These are phyloP conservation scores for Tricharina praecox DNA, from an alignment of 495 filamentous ascomycete genomes.

Conservation along the genomic window DNA sequence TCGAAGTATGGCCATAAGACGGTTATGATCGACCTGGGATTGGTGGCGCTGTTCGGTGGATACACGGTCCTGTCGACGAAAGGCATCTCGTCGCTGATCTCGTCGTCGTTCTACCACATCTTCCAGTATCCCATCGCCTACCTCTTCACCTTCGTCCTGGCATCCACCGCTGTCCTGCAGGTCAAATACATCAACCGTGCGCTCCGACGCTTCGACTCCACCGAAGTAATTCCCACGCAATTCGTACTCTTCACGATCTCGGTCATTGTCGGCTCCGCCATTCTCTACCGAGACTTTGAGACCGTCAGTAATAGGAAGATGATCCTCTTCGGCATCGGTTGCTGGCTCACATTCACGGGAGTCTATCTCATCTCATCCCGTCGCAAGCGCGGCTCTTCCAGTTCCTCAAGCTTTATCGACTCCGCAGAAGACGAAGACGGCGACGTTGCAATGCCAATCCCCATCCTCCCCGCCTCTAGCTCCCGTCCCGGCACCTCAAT, in stretches of 20 bases:
- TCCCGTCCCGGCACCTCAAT: not conserved
- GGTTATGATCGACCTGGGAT: slow-evolving; percentile 83
- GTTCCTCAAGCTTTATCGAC: slow-evolving; percentile 16
- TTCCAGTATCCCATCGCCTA: slow-evolving; percentile 88
- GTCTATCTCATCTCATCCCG: slow-evolving; percentile 78
- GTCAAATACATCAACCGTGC: slow-evolving; percentile 93
- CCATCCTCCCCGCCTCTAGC: not conserved
- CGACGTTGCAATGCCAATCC: too few species aligned
- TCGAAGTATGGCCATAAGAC: slow-evolving; percentile 59
- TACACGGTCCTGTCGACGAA: slow-evolving; percentile 95
- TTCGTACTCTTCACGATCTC: slow-evolving; percentile 93
- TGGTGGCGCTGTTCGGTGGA: slow-evolving; percentile 83
- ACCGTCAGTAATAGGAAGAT: slow-evolving; percentile 51
- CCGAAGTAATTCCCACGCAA: slow-evolving; percentile 90
- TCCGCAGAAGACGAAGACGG: slow-evolving; percentile 33
- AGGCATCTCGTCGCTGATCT: slow-evolving; percentile 85
- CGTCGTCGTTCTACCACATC: slow-evolving; percentile 67
- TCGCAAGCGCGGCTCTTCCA: slow-evolving; percentile 31
- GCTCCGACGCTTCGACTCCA: slow-evolving; percentile 85
- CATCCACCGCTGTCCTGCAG: slow-evolving; percentile 79
- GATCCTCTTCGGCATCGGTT: slow-evolving; percentile 74
- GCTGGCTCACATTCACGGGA: slow-evolving; percentile 75
- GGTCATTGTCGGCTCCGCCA: slow-evolving; percentile 82
- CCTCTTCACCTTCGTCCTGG: slow-evolving; percentile 54
- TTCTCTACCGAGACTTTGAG: slow-evolving; percentile 88